These are phyloP conservation scores for Sphaerosporella brunnea DNA, from an alignment of 495 filamentous ascomycete species.

Conservation along the genomic window DNA sequence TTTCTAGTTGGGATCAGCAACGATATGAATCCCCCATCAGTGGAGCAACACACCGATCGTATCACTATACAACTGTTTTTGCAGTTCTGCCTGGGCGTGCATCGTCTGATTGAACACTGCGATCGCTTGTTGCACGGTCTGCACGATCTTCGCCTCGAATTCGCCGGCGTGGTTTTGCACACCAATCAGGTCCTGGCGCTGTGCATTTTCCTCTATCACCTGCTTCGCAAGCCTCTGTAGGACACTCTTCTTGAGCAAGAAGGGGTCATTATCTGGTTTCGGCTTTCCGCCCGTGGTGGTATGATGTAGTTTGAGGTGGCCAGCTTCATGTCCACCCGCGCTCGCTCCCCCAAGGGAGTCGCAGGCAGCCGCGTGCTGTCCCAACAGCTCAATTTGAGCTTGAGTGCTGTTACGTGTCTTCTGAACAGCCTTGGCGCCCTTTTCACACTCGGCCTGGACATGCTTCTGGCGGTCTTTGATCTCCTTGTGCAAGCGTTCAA, in stretches of 20 bases:
- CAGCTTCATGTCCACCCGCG: neutral
- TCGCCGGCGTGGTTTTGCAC: conserved; percentile 75
- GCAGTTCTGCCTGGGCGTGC: conserved; percentile 61
- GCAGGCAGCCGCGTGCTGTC: conserved; percentile 58
- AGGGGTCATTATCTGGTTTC: conserved; percentile 60
- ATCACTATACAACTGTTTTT: conserved; percentile 61
- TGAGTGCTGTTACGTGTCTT: conserved; percentile 74
- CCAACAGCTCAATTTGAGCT: conserved; percentile 88
- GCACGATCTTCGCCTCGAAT: conserved; percentile 74
- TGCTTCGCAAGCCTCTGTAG: conserved; percentile 74
- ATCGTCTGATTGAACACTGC: conserved; percentile 61
- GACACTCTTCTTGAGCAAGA: conserved; percentile 66
- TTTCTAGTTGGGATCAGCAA: neutral
- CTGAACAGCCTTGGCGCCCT: conserved; percentile 72
- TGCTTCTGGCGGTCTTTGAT: conserved; percentile 92
- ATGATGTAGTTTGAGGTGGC: neutral
- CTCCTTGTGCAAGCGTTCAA: conserved; percentile 82
- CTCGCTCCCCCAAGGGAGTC: conserved; percentile 33
- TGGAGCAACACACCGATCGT: conserved; percentile 37
- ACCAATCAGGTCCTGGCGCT: conserved; percentile 69
- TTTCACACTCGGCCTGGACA: conserved; percentile 63
- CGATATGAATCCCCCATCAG: neutral
- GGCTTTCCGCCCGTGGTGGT: conserved; percentile 31
- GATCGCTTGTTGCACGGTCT: conserved; percentile 65
- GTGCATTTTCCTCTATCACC: conserved; percentile 85